phyloP scores from a whole-genome alignment of 805 yeast genomes.

The Grigorovia transvaalensis region DNA sequence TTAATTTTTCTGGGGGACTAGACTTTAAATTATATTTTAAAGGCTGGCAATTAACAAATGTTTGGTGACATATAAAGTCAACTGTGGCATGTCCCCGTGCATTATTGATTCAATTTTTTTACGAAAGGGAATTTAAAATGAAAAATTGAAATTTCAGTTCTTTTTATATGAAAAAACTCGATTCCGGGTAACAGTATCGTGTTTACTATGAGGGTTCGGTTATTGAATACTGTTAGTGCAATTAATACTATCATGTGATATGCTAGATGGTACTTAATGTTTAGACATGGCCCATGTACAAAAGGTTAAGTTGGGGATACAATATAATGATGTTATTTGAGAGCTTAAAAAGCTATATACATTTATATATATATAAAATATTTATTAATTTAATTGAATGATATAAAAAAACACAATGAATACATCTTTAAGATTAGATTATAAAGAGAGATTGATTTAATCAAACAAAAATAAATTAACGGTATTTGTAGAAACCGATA shows the following conservation, averaged over 20 bases:
- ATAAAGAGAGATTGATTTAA: not conserved
- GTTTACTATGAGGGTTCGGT: not conserved
- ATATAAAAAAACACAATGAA: not conserved
- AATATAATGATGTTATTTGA: not conserved
- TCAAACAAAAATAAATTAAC: slow-evolving; percentile 42
- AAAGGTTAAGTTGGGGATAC: not conserved
- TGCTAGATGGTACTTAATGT: too few species aligned
- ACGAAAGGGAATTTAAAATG: slow-evolving; percentile 5
- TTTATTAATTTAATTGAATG: not conserved
- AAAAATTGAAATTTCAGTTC: not conserved
- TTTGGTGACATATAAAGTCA: slow-evolving; percentile 26
- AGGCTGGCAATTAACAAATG: slow-evolving; percentile 32
- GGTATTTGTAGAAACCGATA: slow-evolving; percentile 98
- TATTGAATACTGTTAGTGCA: too few species aligned
- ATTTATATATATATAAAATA: not conserved
- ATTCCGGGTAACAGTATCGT: not conserved
- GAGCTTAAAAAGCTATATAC: not conserved
- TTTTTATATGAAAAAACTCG: not conserved
- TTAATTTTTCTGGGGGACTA: slow-evolving; percentile 29
- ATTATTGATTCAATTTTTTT: slow-evolving; percentile 27
- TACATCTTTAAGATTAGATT: not conserved
- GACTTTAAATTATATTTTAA: slow-evolving; percentile 25
- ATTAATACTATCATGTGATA: too few species aligned
- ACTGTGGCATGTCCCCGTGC: slow-evolving; percentile 32
- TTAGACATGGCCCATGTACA: too few species aligned